phyloP scores from a whole-genome alignment of 1,284 basidiomycete species.

The Cutaneotrichosporon cavernicola region DNA sequence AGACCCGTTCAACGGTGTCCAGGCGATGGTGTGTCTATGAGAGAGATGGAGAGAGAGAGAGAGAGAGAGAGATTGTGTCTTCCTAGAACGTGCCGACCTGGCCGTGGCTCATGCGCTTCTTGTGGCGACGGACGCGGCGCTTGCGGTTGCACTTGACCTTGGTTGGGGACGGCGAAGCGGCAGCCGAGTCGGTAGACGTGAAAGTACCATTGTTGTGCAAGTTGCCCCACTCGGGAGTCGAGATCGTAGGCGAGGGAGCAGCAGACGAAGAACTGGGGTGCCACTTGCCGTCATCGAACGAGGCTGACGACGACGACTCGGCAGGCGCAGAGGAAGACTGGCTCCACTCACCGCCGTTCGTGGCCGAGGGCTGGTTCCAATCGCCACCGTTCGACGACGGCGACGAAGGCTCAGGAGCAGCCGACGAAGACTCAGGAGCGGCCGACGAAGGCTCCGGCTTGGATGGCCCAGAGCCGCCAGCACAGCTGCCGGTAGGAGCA shows the following conservation, averaged over 20 bases:
- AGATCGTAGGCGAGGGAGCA: not conserved
- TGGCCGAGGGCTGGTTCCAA: slow-evolving; percentile 3
- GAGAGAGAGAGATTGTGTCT: not conserved
- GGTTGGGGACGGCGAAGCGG: not conserved
- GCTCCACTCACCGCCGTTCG: slow-evolving; percentile 4
- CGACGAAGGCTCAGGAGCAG: slow-evolving; percentile 12
- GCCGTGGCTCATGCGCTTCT: not conserved
- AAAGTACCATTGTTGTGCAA: not conserved
- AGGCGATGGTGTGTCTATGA: not conserved
- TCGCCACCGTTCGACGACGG: slow-evolving; percentile 5
- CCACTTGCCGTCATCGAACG: not conserved
- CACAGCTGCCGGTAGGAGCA: slow-evolving; percentile 9
- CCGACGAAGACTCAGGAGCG: slow-evolving; percentile 8
- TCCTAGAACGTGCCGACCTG: not conserved
- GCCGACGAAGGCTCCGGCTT: not conserved
- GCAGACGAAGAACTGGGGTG: not conserved
- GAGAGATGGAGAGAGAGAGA: too few relatives aligned
- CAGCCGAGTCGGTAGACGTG: not conserved
- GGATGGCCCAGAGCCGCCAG: not conserved
- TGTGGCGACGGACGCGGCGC: slow-evolving; percentile 8
- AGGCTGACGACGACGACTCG: not conserved
- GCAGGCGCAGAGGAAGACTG: not conserved
- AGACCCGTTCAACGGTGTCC: not conserved
- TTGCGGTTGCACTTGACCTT: not conserved
- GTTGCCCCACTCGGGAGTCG: not conserved